Evolutionary conservation across 208 protist genomes (phyloP).

Genomic region (Naegleria lovaniensis): DNA sequence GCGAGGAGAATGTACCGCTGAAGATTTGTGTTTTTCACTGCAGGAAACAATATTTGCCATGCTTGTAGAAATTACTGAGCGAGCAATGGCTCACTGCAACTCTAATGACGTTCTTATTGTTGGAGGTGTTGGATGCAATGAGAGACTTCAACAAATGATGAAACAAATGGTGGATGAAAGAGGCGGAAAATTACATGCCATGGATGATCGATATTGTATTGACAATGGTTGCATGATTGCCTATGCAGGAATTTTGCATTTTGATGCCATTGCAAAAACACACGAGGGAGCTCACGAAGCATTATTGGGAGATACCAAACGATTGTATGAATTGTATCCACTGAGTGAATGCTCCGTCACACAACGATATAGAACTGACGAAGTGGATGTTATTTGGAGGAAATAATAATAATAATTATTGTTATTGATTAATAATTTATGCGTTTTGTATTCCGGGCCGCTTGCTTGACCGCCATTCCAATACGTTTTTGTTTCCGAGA

Average conservation of each 20-base stretch:
- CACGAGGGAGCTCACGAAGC: conserved; percentile 35
- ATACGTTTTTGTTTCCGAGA: too few relatives aligned
- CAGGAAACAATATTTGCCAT: conserved; percentile 98
- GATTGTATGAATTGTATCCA: conserved; percentile 63
- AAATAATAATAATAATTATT: not conserved
- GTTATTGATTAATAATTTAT: too few relatives aligned
- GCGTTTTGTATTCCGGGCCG: too few relatives aligned
- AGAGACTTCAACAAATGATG: conserved; percentile 93
- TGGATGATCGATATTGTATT: conserved; percentile 97
- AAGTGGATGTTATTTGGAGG: conserved; percentile 86
- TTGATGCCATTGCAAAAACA: conserved; percentile 29
- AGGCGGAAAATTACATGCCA: conserved; percentile 75
- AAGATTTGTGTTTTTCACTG: conserved; percentile 96
- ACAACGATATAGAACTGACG: conserved; percentile 87
- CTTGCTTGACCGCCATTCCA: too few relatives aligned
- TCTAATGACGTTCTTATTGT: conserved; percentile 93
- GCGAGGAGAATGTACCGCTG: conserved; percentile 64
- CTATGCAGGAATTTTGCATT: conserved; percentile 86
- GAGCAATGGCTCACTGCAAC: conserved; percentile 94
- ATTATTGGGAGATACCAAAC: conserved; percentile 44
- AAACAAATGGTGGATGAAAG: conserved; percentile 76
- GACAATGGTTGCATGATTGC: conserved; percentile 99
- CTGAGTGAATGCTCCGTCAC: conserved; percentile 63
- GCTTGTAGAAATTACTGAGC: conserved; percentile 97
- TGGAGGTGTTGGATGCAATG: conserved; percentile 98